Evolutionary conservation across 176 grass and related monocot species (phyloP).

Genomic region (Stipa capillata): DNA sequence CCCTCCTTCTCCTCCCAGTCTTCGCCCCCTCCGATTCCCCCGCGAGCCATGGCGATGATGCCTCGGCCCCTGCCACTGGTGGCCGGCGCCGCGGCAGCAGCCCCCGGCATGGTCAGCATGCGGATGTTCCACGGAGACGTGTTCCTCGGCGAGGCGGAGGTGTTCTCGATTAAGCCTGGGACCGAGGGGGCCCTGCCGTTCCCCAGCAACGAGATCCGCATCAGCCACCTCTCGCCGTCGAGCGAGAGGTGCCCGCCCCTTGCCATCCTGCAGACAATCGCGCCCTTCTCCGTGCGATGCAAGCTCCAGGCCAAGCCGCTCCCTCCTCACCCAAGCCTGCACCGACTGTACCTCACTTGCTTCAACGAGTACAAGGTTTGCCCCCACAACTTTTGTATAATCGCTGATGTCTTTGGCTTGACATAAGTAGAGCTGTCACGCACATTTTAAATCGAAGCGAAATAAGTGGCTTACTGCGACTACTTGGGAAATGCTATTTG

Average conservation of each 20-base stretch:
- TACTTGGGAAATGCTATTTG: neutral
- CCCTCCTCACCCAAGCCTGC: slow-evolving; percentile 41
- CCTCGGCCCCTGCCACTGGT: slow-evolving; percentile 15
- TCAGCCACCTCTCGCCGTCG: slow-evolving; percentile 68
- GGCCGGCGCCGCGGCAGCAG: neutral
- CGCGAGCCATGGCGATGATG: slow-evolving; percentile 17
- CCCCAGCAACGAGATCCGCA: slow-evolving; percentile 77
- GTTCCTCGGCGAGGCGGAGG: slow-evolving; percentile 71
- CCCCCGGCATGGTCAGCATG: slow-evolving; percentile 34
- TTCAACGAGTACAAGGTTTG: slow-evolving; percentile 79
- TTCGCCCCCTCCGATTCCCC: slow-evolving; percentile 7
- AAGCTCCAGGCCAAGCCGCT: slow-evolving; percentile 68
- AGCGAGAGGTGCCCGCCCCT: slow-evolving; percentile 88
- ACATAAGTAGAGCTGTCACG: neutral
- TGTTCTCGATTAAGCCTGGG: slow-evolving; percentile 39
- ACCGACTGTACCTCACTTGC: slow-evolving; percentile 60
- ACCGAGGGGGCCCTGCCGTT: slow-evolving; percentile 36
- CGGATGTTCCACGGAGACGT: slow-evolving; percentile 73
- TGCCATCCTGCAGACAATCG: slow-evolving; percentile 79
- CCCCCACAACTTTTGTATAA: neutral
- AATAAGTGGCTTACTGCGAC: neutral
- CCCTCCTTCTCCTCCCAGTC: neutral
- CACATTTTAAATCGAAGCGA: slow-evolving; percentile 11
- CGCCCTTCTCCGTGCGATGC: slow-evolving; percentile 84
- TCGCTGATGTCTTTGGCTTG: neutral